phyloP scores from a whole-genome alignment of 129 eudicot species.

The Erigeron canadensis region DNA sequence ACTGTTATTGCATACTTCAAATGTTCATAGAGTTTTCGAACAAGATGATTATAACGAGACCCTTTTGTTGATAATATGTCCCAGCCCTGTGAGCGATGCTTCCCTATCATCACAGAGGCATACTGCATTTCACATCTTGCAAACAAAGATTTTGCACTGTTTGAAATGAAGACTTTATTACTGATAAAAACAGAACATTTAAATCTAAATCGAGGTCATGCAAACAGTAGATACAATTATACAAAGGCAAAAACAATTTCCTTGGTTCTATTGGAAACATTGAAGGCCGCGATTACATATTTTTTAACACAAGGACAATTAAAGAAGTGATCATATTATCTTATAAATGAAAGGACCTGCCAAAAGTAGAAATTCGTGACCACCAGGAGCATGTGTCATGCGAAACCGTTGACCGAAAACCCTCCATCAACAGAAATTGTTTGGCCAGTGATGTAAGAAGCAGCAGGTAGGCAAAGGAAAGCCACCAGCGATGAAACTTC shows the following conservation, averaged over 20 bases:
- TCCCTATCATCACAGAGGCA: no score
- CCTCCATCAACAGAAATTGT: constrained; percentile 84
- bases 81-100: no score
- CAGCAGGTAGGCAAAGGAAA: constrained; percentile 83
- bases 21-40: no score
- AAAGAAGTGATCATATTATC: neutral
- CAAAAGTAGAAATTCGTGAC: neutral
- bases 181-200: no score
- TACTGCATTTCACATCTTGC: no score
- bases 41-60: no score
- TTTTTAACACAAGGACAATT: neutral
- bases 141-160: no score
- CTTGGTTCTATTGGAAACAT: constrained; percentile 10
- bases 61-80: no score
- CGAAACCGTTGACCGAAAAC: constrained; percentile 58
- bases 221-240: neutral
- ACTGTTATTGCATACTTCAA: no score
- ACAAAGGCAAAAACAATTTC: neutral
- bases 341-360: neutral
- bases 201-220: neutral
- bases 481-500: constrained; percentile 87
- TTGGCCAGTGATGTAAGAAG: constrained; percentile 86
- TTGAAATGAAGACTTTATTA: no score
- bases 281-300: neutral
- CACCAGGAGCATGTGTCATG: neutral